These are phyloP conservation scores for Cronartium quercuum DNA, from an alignment of 1,284 basidiomycete genomes.

Conservation along the genomic window DNA sequence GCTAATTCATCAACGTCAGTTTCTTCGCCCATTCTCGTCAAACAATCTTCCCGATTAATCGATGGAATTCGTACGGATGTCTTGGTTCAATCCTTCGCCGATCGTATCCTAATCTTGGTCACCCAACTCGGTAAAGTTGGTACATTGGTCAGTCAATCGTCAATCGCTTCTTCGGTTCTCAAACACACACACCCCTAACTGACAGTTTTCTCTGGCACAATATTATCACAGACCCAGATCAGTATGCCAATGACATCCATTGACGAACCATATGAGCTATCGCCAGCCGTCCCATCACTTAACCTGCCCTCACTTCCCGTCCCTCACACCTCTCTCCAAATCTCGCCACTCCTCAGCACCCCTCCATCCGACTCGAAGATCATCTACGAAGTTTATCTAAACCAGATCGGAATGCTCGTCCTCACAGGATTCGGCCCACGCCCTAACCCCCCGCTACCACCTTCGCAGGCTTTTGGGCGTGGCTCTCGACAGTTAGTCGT, in stretches of 20 bases:
- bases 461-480: neutral
- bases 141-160: constrained; percentile 59
- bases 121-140: constrained; percentile 84
- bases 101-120: constrained; percentile 70
- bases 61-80: constrained; percentile 64
- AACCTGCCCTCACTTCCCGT: neutral
- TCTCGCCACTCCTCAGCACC: constrained; percentile 13
- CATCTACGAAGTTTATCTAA: constrained; percentile 28
- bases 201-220: neutral
- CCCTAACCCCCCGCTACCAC: neutral
- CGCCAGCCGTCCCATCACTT: neutral
- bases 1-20: neutral
- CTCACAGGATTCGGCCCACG: constrained; percentile 15
- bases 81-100: constrained; percentile 67
- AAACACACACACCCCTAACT: neutral
- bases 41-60: constrained; percentile 54
- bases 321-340: constrained; percentile 23
- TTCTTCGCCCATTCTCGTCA: constrained; percentile 53
- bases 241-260: constrained; percentile 13
- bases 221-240: constrained; percentile 18
- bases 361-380: constrained; percentile 16
- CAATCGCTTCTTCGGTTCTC: neutral
- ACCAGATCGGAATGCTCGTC: constrained; percentile 27
- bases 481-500: constrained; percentile 4
- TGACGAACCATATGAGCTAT: constrained; percentile 17